Percentiles rank a stretch among this genome's conserved stretches.
Evolutionary conservation across 2,329 filamentous ascomycete genomes (phyloP).

Genomic region (Penicillium sp.): DNA sequence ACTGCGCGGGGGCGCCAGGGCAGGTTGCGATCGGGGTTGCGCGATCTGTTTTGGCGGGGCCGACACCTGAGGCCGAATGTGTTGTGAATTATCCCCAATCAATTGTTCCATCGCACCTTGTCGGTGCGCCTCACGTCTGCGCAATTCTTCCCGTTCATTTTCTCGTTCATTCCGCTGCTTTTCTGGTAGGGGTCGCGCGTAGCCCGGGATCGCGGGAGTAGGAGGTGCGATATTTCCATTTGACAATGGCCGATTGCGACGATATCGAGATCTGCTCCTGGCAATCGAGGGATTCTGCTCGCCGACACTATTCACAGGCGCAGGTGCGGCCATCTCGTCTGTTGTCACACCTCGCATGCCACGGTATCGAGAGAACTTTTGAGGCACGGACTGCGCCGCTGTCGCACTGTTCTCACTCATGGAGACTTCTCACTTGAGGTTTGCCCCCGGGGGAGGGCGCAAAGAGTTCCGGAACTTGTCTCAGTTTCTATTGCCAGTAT

Average conservation of each 20-base stretch:
- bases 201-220: slow-evolving; percentile 12
- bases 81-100: slow-evolving; percentile 21
- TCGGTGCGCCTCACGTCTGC: slow-evolving; percentile 24
- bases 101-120: slow-evolving; percentile 34
- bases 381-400: background rate
- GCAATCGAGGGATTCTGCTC: slow-evolving; percentile 25
- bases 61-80: slow-evolving; percentile 8
- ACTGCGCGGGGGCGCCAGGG: background rate
- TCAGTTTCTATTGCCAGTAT: background rate
- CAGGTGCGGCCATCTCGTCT: background rate
- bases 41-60: background rate
- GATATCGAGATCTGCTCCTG: slow-evolving; percentile 35
- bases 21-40: background rate
- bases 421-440: background rate
- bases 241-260: slow-evolving; percentile 25
- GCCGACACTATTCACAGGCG: background rate
- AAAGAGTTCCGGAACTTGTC: slow-evolving; percentile 1
- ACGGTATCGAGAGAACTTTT: background rate
- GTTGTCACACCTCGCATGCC: background rate
- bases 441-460: background rate
- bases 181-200: background rate
- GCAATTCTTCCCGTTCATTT: slow-evolving; percentile 12
- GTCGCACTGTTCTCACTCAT: background rate
- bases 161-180: background rate
- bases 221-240: slow-evolving; percentile 5